Base-by-base conservation (phyloP, 2,329 filamentous ascomycete species). In the Pyrenophora graminea region DNA sequence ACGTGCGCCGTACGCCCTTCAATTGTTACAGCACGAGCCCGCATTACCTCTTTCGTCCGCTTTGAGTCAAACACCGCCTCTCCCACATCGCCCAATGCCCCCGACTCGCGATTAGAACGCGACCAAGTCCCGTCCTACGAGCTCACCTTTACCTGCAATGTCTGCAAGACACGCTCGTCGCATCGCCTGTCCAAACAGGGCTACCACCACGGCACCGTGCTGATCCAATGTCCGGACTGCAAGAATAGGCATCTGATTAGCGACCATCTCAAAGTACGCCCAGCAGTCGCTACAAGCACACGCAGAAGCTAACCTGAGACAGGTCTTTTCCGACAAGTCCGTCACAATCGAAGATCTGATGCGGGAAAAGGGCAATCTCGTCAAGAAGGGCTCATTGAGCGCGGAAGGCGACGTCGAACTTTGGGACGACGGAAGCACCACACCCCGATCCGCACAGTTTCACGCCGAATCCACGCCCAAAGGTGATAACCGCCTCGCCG, bases 181-280 rank as follows among this genome's bases (percentile, higher is more conserved):
- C 95, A 99, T 76, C 83, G 83, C 43, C 80, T 99, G 64, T 91
- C 90, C 25, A 97, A 97, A 74, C 94, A 97, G 70, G 94, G 91
- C 27, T 99, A 99, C 71, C 92, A 97, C 74, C 81, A 87, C 57
- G 94, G 94, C 31, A 93, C 91, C 1, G 88, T 94, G 4, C 79
- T 99, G 50, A 92, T 97, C 59, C 87, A 88, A 30, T 99, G 94
- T 70, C 93, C 94, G 0, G 79, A 80, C 3, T 99, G 94, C 75
- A 86, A 87, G 66, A 92, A 90, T 69, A 83, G 91, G 19, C 94
- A 99, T 77, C 77, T 99, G 60, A 97, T 99, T 65, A 88, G 86
- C 67, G 94, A 99, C 73, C 89, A 99, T 73, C 76, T 99, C 43
- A 85, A 84, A 62, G 83, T 86, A 44, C 15, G 15, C 13, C 10